phyloP scores from a whole-genome alignment of 2,329 filamentous ascomycete genomes.

The Xylaria hypoxylon region DNA sequence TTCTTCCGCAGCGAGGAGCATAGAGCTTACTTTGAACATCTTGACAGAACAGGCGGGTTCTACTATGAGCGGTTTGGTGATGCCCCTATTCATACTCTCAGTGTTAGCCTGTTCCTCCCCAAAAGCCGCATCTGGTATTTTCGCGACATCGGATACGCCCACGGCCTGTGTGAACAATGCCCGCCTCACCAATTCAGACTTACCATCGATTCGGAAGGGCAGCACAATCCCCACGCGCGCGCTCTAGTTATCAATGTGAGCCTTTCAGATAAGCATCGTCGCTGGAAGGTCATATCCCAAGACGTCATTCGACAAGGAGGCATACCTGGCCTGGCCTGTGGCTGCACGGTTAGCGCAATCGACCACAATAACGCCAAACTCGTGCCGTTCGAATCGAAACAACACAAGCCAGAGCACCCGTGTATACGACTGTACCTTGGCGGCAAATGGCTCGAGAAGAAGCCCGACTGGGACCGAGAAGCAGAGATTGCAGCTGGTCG shows the following conservation, averaged over 20 bases:
- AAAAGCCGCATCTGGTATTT: constrained; percentile 64
- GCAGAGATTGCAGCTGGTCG: constrained; percentile 56
- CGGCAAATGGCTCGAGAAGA: constrained; percentile 57
- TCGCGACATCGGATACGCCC: constrained; percentile 59
- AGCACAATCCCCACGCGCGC: constrained; percentile 28
- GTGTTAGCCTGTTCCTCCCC: constrained; percentile 64
- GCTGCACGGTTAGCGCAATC: constrained; percentile 58
- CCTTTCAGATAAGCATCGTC: constrained; percentile 50
- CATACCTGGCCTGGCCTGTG: constrained; percentile 51
- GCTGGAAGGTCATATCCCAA: constrained; percentile 54
- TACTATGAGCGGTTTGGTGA: constrained; percentile 61
- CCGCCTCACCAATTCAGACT: constrained; percentile 46
- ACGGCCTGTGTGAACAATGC: constrained; percentile 58
- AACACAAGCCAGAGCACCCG: constrained; percentile 59
- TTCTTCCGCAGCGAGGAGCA: constrained; percentile 64
- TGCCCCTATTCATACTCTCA: constrained; percentile 65
- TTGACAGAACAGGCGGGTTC: constrained; percentile 62
- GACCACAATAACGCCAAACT: constrained; percentile 61
- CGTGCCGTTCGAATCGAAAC: constrained; percentile 60
- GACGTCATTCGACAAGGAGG: constrained; percentile 55
- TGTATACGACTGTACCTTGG: constrained; percentile 60
- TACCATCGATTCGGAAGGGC: constrained; percentile 34
- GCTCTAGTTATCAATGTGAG: constrained; percentile 37
- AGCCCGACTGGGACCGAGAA: constrained; percentile 55
- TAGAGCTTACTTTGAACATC: constrained; percentile 60